Percentiles rank a stretch among this genome's conserved stretches.
Conservation (phyloP, 1,139 yeast species). For the Suhomyces terraborum region DNA sequence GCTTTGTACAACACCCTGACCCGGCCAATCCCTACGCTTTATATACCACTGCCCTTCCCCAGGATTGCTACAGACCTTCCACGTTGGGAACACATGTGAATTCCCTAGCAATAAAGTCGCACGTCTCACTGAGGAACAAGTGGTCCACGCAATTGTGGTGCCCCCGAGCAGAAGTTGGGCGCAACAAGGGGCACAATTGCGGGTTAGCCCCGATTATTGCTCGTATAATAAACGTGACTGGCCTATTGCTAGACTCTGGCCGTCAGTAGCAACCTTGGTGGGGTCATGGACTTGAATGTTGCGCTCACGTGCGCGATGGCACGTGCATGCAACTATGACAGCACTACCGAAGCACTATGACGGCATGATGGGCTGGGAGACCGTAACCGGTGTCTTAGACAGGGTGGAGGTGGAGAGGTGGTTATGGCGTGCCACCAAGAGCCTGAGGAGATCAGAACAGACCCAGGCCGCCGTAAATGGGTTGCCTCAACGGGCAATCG, state of each 20-base stretch:
- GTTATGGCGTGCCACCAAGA: no score
- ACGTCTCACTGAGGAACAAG: no score
- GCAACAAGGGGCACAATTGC: constrained; percentile 1
- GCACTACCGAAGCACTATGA: no score
- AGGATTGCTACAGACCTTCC: constrained; percentile 11
- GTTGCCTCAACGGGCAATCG: no score
- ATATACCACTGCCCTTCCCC: background rate
- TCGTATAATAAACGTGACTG: background rate
- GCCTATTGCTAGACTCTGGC: background rate
- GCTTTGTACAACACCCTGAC: no score
- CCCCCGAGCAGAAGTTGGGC: background rate
- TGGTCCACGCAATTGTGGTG: constrained; percentile 1
- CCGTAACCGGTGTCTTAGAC: no score
- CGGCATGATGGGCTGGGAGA: no score
- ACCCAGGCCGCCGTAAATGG: no score
- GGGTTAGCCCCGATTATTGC: background rate
- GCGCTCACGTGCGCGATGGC: background rate
- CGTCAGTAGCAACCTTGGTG: background rate
- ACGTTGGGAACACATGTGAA: constrained; percentile 6
- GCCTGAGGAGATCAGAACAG: no score
- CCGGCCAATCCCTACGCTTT: no score
- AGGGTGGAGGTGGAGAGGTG: no score
- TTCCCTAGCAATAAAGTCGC: constrained; percentile 3
- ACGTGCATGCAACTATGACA: no score
- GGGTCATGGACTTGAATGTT: background rate